Base-by-base conservation (phyloP, 345 rosid species). In the Hirschfeldia incana region DNA sequence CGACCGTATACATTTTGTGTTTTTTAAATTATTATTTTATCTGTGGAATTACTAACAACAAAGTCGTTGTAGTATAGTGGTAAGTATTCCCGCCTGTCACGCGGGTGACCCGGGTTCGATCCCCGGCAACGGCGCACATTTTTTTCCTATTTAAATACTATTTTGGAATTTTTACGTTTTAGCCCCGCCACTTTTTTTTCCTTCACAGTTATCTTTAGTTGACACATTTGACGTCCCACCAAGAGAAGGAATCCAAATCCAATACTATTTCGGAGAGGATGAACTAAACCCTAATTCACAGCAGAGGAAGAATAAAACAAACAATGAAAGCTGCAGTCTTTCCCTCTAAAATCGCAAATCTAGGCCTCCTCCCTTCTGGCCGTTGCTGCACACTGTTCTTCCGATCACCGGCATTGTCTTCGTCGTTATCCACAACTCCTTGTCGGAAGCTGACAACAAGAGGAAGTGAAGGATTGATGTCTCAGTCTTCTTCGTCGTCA, bases 71-170 rank as follows among this genome's bases (percentile, higher is more conserved):
- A 91, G 95, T 92, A 89, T 91, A 86, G 97, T 88, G 94, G 95
- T 91, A 1, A 90, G 97, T 88, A 90, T 90, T 85, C 88, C 91
- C 89, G 94, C 87, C 97, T 90, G 92, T 91, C 98, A 94, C 94
- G 87, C 89, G 91, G 90, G 89, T 73, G 92, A 89, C 94, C 93
- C 91, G 93, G 89, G 90, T 88, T 91, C 91, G 92, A 88, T 89
- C 88, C 91, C 92, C 93, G 93, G 92, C 92, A 90, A 85, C 90
- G 90, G 93, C 89, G 94, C 0, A 1, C 3, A 2, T 42, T 0
- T 12, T 15, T 16, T 8, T 65, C 13, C 13, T 65, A 34, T 16
- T 65, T 33, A 4, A n/a, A 16, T 39, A 39, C 39, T 13, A 11
- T 37, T 44, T 44, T 8, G 8, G 8, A 11, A 0, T 8, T 1